Evolutionary conservation across 257 asterid species (phyloP).

Genomic region (Henckelia pumila): DNA sequence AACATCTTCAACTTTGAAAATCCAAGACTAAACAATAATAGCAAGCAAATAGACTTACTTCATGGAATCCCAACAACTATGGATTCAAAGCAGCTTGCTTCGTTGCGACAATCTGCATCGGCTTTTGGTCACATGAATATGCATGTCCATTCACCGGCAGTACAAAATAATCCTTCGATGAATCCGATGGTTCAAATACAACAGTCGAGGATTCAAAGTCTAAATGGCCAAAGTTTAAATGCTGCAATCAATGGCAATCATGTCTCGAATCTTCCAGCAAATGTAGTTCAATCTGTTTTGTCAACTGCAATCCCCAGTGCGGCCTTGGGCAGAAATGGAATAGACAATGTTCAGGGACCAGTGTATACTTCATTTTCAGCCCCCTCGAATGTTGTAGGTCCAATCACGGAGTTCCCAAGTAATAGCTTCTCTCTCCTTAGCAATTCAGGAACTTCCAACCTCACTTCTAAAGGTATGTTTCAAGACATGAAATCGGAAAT

Average conservation of each 20-base stretch:
- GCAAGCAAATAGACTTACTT: conserved; percentile 60
- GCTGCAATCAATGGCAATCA: background rate
- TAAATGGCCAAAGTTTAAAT: background rate
- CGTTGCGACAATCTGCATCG: conserved; percentile 61
- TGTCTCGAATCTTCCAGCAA: background rate
- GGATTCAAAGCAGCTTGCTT: conserved; percentile 87
- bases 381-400: conserved; percentile 26
- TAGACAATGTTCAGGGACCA: conserved; percentile 35
- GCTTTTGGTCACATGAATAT: conserved; percentile 7
- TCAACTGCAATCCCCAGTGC: conserved; percentile 34
- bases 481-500: conserved; percentile 38
- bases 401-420: conserved; percentile 32
- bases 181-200: background rate
- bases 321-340: conserved; percentile 37
- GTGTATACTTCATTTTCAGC: conserved; percentile 22
- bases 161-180: background rate
- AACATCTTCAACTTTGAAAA: conserved; percentile 65
- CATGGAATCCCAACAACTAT: conserved; percentile 85
- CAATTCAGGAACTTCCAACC: conserved; percentile 37
- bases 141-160: background rate
- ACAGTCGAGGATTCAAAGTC: background rate
- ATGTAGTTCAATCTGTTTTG: conserved; percentile 7
- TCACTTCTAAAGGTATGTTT: conserved; percentile 29
- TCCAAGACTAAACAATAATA: conserved; percentile 40
- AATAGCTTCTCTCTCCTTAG: conserved; percentile 37